Conservation (phyloP, 164 flowering plant genomes). For the Pachysandra terminalis region DNA sequence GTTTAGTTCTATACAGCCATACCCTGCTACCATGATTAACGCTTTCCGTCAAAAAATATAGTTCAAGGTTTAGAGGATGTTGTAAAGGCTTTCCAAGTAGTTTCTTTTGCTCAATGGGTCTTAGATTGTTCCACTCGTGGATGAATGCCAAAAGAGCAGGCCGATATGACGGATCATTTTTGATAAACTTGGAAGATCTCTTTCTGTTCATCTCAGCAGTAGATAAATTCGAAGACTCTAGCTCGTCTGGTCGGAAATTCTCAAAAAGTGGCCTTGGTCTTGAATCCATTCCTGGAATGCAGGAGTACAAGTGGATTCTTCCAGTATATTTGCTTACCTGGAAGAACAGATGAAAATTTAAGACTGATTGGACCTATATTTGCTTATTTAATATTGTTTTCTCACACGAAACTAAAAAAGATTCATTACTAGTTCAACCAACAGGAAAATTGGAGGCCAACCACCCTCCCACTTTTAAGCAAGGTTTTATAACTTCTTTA, state of each 20-base stretch:
- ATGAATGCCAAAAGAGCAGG: slow-evolving; percentile 45
- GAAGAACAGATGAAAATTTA: slow-evolving; percentile 1
- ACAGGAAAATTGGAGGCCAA: no score
- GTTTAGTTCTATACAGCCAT: slow-evolving; percentile 12
- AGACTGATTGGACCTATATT: background rate
- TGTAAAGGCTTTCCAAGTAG: slow-evolving; percentile 78
- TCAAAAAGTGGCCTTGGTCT: slow-evolving; percentile 71
- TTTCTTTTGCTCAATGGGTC: slow-evolving; percentile 62
- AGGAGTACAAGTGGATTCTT: slow-evolving; percentile 79
- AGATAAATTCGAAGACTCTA: slow-evolving; percentile 34
- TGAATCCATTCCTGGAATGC: slow-evolving; percentile 56
- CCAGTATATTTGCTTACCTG: slow-evolving; percentile 91
- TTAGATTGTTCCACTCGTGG: slow-evolving; percentile 68
- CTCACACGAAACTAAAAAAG: no score
- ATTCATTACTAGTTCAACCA: no score
- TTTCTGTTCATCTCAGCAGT: slow-evolving; percentile 21
- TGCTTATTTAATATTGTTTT: background rate
- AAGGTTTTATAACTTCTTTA: no score
- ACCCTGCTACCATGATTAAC: slow-evolving; percentile 67
- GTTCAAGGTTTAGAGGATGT: slow-evolving; percentile 68
- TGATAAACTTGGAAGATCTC: slow-evolving; percentile 18
- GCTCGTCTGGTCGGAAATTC: slow-evolving; percentile 78
- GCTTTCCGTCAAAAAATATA: slow-evolving; percentile 66
- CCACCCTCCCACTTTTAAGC: no score
- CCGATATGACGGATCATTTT: slow-evolving; percentile 38